Evolutionary conservation across 805 yeast genomes (phyloP), one percentile per base, ranked within the genome.

Genomic region (Brettanomyces sp.): DNA sequence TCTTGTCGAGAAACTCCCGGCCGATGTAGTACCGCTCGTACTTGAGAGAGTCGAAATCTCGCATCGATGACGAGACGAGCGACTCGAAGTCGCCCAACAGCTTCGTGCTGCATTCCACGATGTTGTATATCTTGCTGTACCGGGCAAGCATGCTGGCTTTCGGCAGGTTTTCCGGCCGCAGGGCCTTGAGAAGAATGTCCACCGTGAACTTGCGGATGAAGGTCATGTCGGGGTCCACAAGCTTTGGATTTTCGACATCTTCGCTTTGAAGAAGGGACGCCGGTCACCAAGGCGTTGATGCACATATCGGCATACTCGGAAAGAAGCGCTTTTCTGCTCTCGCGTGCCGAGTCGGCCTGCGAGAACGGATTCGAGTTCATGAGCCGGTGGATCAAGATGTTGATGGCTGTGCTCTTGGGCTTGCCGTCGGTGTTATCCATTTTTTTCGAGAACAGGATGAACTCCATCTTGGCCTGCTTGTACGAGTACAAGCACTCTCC

Each of bases 401-500:
- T 86, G 49, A 90, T 62, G 1, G 91, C 81, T 0, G 95, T 83
- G 0, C 87, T 71, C 28, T 91, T 72, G 2, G 95, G 95, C 55
- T 81, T 86, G 12, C 67, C 76, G 1, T 49, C 41, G 3, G 47
- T 43, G 13, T 56, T 44, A 56, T 45, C 49, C 48, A 59, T 44
- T 58, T 80, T 79, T 68, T 80, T 82, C 2, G 91, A 79, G 53
- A 77, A 90, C 0, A 91, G 80, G 47, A 89, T 65, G 55, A 90
- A 84, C 55, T 89, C 96, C 43, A 85, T 72, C 59, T 90, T 90
- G 43, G 89, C 77, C 50, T 80, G 82, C 50, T 81, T 83, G 59
- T 89, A 90, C 2, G 96, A 85, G 2, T 81, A 76, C 6, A 90
- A 62, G 6, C 88, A 64, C 53, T 90, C 97, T 0, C 80, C 73